phyloP scores from a whole-genome alignment of 2,329 filamentous ascomycete species.

The Phialophora chinensis region DNA sequence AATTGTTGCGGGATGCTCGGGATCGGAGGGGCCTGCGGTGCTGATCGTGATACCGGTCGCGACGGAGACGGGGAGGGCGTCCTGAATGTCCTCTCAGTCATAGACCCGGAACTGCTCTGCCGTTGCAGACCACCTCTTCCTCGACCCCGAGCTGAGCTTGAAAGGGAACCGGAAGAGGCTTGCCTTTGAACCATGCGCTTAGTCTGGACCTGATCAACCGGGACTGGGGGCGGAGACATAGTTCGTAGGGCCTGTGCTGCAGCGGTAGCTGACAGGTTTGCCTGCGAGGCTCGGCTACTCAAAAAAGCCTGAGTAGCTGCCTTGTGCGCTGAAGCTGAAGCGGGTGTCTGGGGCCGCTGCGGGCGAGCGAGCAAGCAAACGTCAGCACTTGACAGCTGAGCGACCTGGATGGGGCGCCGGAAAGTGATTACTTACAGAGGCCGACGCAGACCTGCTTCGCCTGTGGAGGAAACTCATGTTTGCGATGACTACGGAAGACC shows the following conservation, averaged over 20 bases:
- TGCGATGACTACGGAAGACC: constrained; percentile 14
- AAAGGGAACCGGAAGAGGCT: constrained; percentile 45
- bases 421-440: constrained; percentile 35
- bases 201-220: constrained; percentile 82
- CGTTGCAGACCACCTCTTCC: constrained; percentile 62
- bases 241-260: constrained; percentile 85
- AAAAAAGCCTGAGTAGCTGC: constrained; percentile 83
- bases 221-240: constrained; percentile 76
- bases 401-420: constrained; percentile 20
- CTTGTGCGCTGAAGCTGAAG: constrained; percentile 74
- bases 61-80: constrained; percentile 67
- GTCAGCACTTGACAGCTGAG: constrained; percentile 28
- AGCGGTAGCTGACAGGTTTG: constrained; percentile 77
- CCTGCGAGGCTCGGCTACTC: constrained; percentile 67
- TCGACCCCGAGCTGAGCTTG: constrained; percentile 34
- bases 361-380: constrained; percentile 9
- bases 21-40: constrained; percentile 69
- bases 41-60: constrained; percentile 49
- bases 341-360: constrained; percentile 65
- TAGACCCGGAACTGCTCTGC: constrained; percentile 75
- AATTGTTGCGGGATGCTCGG: constrained; percentile 70
- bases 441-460: constrained; percentile 45
- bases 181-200: constrained; percentile 80
- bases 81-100: constrained; percentile 88
- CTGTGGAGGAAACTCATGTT: constrained; percentile 42